These are phyloP conservation scores for Aspergillus viridinutans DNA, from an alignment of 2,329 filamentous ascomycete genomes.

Conservation along the genomic window DNA sequence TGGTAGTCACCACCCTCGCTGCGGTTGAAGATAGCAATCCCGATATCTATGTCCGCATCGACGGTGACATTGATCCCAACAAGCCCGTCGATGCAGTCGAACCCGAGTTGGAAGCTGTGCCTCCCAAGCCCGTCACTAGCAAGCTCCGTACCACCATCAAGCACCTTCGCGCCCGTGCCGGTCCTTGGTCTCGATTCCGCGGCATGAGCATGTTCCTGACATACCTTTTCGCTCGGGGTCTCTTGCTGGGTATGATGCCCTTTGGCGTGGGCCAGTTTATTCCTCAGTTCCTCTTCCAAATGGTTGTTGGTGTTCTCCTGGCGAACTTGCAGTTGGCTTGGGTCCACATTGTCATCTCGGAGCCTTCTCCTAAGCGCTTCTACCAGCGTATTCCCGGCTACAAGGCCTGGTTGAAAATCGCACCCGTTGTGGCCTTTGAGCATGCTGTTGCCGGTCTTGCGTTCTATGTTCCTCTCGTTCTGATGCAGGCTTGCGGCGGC, in stretches of 20 bases:
- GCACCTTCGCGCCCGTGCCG: constrained; percentile 61
- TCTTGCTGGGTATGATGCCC: constrained; percentile 40
- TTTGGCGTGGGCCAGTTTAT: constrained; percentile 34
- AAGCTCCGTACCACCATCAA: constrained; percentile 55
- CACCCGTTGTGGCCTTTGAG: constrained; percentile 63
- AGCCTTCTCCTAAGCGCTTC: constrained; percentile 60
- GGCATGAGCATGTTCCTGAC: constrained; percentile 55
- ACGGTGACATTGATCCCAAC: constrained; percentile 33
- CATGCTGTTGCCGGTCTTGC: constrained; percentile 52
- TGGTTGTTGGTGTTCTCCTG: constrained; percentile 58
- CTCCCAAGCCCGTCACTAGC: constrained; percentile 57
- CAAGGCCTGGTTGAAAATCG: constrained; percentile 64
- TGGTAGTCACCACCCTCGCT: constrained; percentile 58
- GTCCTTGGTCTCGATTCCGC: constrained; percentile 64
- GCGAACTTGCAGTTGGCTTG: constrained; percentile 70
- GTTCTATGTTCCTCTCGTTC: constrained; percentile 31
- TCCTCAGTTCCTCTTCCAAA: constrained; percentile 47
- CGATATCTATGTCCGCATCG: constrained; percentile 50
- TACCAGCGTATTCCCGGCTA: constrained; percentile 66
- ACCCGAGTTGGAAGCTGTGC: constrained; percentile 42
- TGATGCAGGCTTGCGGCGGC: constrained; percentile 48
- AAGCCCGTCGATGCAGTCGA: constrained; percentile 38
- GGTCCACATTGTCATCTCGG: constrained; percentile 81
- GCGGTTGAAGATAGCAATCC: constrained; percentile 60
- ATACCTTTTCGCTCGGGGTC: constrained; percentile 45